A percentile compares a stretch with the other conserved stretches of the same genome.
Conservation (phyloP, 2,329 filamentous ascomycete genomes). For the Tolypocladium paradoxum region DNA sequence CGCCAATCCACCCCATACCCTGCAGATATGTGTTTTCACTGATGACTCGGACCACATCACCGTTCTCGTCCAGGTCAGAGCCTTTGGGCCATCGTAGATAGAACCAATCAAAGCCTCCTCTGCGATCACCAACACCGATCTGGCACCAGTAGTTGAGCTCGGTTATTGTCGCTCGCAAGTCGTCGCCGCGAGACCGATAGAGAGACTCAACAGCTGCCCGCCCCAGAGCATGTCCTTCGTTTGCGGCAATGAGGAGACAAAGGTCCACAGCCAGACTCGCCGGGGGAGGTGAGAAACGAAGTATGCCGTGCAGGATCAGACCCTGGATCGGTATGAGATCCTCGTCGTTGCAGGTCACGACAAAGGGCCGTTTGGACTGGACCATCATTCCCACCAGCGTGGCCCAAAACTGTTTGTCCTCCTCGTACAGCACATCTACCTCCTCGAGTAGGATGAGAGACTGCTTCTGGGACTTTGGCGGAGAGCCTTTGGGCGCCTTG, state of each 20-base stretch:
- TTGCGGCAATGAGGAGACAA: slow-evolving; percentile 70
- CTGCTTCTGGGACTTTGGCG: slow-evolving; percentile 62
- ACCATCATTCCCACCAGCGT: slow-evolving; percentile 68
- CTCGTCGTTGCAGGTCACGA: slow-evolving; percentile 94
- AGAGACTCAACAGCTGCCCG: slow-evolving; percentile 57
- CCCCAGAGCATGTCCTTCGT: slow-evolving; percentile 73
- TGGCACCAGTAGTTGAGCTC: slow-evolving; percentile 97
- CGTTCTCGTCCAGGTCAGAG: slow-evolving; percentile 54
- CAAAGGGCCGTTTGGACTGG: slow-evolving; percentile 81
- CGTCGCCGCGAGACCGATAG: slow-evolving; percentile 56
- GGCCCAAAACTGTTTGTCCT: slow-evolving; percentile 91
- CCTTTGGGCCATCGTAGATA: slow-evolving; percentile 66
- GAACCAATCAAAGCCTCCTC: slow-evolving; percentile 85
- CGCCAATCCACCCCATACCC: slow-evolving; percentile 69
- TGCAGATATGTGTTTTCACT: slow-evolving; percentile 68
- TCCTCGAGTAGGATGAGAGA: slow-evolving; percentile 92
- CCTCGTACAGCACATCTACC: slow-evolving; percentile 85
- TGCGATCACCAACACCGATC: slow-evolving; percentile 82
- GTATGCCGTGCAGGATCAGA: slow-evolving; percentile 73
- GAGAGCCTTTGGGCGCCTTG: slow-evolving; percentile 18
- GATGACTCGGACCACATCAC: slow-evolving; percentile 62
- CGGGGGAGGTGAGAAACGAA: slow-evolving; percentile 62
- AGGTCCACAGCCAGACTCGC: slow-evolving; percentile 64
- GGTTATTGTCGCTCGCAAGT: slow-evolving; percentile 70
- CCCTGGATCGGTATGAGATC: slow-evolving; percentile 63